Evolutionary conservation across 768 basidiomycete genomes (phyloP).

Genomic region (Tylopilus intermedius): DNA sequence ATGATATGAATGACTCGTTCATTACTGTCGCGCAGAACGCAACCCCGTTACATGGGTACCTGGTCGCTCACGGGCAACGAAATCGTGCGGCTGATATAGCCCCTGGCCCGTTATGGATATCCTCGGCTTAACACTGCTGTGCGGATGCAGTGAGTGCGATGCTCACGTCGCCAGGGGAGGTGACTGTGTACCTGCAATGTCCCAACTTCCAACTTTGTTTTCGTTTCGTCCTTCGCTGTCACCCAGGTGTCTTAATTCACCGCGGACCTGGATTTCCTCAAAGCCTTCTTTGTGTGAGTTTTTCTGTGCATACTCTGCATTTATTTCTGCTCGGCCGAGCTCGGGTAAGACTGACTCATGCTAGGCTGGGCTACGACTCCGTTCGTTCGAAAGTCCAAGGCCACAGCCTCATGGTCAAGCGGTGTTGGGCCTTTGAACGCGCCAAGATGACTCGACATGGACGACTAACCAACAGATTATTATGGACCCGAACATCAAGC

Average conservation of each 20-base stretch:
- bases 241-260: background rate
- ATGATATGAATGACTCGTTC: background rate
- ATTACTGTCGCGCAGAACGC: background rate
- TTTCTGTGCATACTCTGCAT: background rate
- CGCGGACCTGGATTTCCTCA: background rate
- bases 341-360: background rate
- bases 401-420: background rate
- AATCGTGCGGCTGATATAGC: background rate
- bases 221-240: background rate
- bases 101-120: background rate
- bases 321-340: background rate
- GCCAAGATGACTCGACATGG: background rate
- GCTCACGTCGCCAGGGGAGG: constrained; percentile 5
- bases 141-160: background rate
- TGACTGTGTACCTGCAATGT: background rate
- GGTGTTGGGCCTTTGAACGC: background rate
- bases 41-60: background rate
- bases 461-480: background rate
- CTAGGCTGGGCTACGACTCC: background rate
- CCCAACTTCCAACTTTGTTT: background rate
- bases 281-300: background rate
- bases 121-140: constrained; percentile 9
- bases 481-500: background rate
- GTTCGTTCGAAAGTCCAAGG: background rate
- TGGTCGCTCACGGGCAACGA: background rate